Percentiles rank a stretch among this genome's conserved stretches.
These are phyloP conservation scores for Spathaspora sp. DNA, from an alignment of 805 yeast species.

Conservation along the genomic window DNA sequence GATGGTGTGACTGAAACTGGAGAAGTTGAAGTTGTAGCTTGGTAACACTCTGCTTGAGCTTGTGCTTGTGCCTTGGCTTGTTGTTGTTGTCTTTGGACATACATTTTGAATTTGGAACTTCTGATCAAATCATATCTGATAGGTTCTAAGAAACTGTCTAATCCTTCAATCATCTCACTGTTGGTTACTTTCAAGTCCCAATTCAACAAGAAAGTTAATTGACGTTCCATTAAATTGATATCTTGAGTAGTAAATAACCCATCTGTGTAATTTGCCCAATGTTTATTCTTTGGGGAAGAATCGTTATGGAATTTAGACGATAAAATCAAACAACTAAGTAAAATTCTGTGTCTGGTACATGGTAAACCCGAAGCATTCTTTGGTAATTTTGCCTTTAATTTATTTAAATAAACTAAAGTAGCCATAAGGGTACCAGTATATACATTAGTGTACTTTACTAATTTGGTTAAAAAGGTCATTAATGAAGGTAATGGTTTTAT, in stretches of 20 bases:
- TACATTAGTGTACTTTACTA: constrained; percentile 75
- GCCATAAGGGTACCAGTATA: constrained; percentile 76
- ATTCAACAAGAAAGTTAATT: constrained; percentile 60
- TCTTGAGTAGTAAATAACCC: constrained; percentile 66
- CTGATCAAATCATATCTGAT: constrained; percentile 40
- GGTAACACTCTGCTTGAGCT: background rate
- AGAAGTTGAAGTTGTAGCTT: background rate
- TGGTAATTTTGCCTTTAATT: constrained; percentile 59
- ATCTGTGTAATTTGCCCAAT: constrained; percentile 79
- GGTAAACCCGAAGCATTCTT: constrained; percentile 72
- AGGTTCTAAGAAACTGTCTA: constrained; percentile 49
- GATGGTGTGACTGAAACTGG: background rate
- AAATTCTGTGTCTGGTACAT: constrained; percentile 75
- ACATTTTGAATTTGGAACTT: constrained; percentile 20
- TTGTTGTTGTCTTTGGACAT: constrained; percentile 20
- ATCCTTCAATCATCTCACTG: constrained; percentile 39
- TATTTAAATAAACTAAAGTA: constrained; percentile 64
- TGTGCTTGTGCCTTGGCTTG: constrained; percentile 1
- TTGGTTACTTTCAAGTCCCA: constrained; percentile 60
- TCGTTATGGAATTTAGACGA: constrained; percentile 76
- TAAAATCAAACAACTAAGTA: constrained; percentile 68
- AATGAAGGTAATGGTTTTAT: constrained; percentile 57
- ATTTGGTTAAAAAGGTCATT: constrained; percentile 67
- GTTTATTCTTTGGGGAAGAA: constrained; percentile 70
- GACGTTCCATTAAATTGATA: constrained; percentile 78